phyloP scores from a whole-genome alignment of 1,284 basidiomycete species.

The Pascua sp. region DNA sequence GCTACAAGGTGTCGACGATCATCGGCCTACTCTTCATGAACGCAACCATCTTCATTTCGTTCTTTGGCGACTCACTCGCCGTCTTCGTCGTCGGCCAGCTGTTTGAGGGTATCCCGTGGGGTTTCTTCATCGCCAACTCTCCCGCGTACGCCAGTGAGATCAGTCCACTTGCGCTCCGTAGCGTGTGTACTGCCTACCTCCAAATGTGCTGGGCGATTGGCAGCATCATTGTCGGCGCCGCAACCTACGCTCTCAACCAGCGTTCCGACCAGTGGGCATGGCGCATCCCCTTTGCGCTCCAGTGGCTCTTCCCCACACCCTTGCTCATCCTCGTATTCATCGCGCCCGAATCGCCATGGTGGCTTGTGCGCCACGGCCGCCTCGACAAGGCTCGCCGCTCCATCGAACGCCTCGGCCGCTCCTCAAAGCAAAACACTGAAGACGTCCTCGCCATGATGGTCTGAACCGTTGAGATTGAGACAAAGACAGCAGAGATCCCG shows the following conservation, averaged over 20 bases:
- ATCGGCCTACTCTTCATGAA: no score
- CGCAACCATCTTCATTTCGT: neutral
- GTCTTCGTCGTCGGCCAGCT: no score
- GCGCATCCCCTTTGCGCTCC: constrained; percentile 40
- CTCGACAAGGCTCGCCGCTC: constrained; percentile 51
- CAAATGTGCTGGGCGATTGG: constrained; percentile 2
- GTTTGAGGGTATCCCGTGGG: no score
- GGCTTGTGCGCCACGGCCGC: constrained; percentile 28
- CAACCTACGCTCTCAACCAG: constrained; percentile 27
- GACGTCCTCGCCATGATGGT: constrained; percentile 51
- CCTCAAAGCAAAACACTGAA: constrained; percentile 48
- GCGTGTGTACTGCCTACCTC: constrained; percentile 25
- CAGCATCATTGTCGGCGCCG: constrained; percentile 38
- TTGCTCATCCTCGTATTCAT: constrained; percentile 34
- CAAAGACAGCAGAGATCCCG: constrained; percentile 33
- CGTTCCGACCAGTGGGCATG: constrained; percentile 31
- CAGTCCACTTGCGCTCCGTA: constrained; percentile 30
- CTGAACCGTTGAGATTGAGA: constrained; percentile 41
- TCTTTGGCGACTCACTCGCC: no score
- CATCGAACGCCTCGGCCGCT: constrained; percentile 45
- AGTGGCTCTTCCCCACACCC: constrained; percentile 42
- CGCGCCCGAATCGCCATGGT: constrained; percentile 30
- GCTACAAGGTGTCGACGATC: no score
- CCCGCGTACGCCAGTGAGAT: constrained; percentile 35
- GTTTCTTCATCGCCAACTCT: constrained; percentile 13